Evolutionary conservation across 2,329 filamentous ascomycete species (phyloP), one percentile per base, ranked within the genome.

Genomic region (Colletotrichum liriopes): DNA sequence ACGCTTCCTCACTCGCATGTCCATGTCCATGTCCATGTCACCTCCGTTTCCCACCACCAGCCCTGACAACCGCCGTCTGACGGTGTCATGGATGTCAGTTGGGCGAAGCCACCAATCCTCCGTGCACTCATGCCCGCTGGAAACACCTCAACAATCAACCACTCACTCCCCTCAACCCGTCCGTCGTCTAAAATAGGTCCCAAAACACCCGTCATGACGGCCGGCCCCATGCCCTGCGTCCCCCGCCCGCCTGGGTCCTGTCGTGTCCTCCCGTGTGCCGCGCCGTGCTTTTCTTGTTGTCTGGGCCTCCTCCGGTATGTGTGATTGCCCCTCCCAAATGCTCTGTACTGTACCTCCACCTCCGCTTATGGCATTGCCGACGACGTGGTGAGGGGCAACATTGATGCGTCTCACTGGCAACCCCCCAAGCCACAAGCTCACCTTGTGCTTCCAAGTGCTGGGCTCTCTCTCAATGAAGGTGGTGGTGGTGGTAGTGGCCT

Each of bases 161-260:
- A 26, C 18, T 20, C 29, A 7, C 23, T 51, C 2, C 26, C 54
- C 29, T 20, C 54, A 32, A 56, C 37, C 59, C 58, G 39, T 39
- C 37, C 45, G 65, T 69, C 65, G 65, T 69, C 69, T 47, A 72
- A 68, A 69, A 69, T 72, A 69, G 68, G 58, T 32, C 69, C 52
- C 32, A 23, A 72, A 62, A 69, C 69, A 68, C 23, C 35, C 65
- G 49, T 58, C 56, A 41, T 52, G 51, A 59, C 59, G 52, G 51
- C 65, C 59, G 65, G 65, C 67, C 49, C 67, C 63, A 67, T 56
- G 47, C 52, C 20, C 49, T 72, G 65, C 51, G 47, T 69, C 52
- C 60, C 65, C 69, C 65, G 65, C 47, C 52, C 54, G 58, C 39
- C 65, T 68, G 65, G 69, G 69, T 63, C 65, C 55, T 61, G 58